Evolutionary conservation across 2,329 filamentous ascomycete genomes (phyloP).

Genomic region (Capronia coronata): DNA sequence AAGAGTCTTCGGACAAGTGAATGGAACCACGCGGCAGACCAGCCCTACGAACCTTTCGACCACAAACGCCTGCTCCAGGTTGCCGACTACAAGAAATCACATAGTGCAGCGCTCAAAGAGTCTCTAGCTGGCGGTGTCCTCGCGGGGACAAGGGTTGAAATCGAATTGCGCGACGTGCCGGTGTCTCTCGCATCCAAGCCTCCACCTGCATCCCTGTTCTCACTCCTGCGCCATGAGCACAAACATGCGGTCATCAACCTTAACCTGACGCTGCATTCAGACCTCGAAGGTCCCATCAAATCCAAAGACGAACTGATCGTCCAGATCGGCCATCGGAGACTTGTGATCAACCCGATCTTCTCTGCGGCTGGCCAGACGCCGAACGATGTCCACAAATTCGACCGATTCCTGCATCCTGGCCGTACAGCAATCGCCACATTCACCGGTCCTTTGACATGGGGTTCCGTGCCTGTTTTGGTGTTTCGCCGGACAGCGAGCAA

Average conservation of each 20-base stretch:
- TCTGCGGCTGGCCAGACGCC: constrained; percentile 83
- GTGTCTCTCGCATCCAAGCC: constrained; percentile 47
- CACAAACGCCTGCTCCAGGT: constrained; percentile 82
- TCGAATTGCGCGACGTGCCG: constrained; percentile 63
- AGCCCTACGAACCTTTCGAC: constrained; percentile 77
- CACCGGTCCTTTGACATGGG: constrained; percentile 87
- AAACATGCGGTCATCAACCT: constrained; percentile 88
- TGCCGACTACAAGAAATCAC: constrained; percentile 80
- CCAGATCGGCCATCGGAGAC: constrained; percentile 81
- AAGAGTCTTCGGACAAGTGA: constrained; percentile 82
- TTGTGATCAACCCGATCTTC: constrained; percentile 84
- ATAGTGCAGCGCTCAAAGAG: constrained; percentile 69
- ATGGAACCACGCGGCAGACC: constrained; percentile 87
- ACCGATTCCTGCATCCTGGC: constrained; percentile 83
- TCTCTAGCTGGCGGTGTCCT: constrained; percentile 80
- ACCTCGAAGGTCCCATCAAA: constrained; percentile 69
- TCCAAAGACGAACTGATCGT: constrained; percentile 88
- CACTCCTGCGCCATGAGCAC: constrained; percentile 86
- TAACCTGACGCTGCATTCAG: constrained; percentile 76
- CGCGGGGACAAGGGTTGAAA: constrained; percentile 72
- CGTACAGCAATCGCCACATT: constrained; percentile 84
- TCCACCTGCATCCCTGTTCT: constrained; percentile 69
- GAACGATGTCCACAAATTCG: constrained; percentile 96
- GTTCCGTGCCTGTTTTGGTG: constrained; percentile 80
- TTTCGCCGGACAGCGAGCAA: constrained; percentile 52